These are phyloP conservation scores for Ichthyophthirius multifiliis DNA, from an alignment of 169 alveolate species.

Conservation along the genomic window DNA sequence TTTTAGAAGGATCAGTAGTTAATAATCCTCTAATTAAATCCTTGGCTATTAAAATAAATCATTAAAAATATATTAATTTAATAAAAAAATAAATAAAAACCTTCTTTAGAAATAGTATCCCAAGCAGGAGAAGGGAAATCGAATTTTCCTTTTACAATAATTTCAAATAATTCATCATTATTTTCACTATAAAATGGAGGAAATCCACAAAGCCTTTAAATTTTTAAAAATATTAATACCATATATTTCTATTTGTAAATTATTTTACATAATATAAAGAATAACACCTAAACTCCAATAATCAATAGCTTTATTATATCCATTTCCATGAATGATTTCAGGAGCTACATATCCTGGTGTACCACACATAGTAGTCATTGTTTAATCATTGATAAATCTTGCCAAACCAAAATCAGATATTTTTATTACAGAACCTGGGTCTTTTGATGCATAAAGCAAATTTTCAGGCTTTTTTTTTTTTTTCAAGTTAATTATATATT, in stretches of 20 bases:
- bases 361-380: slow-evolving; percentile 85
- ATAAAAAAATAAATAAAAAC: slow-evolving; percentile 61
- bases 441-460: slow-evolving; percentile 72
- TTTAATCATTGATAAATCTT: slow-evolving; percentile 70
- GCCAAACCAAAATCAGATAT: slow-evolving; percentile 86
- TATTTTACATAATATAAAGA: slow-evolving; percentile 62
- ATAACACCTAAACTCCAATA: slow-evolving; percentile 87
- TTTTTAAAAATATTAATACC: neutral
- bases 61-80: neutral
- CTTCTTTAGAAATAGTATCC: slow-evolving; percentile 80
- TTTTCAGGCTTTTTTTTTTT: slow-evolving; percentile 71
- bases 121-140: slow-evolving; percentile 84
- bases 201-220: slow-evolving; percentile 80
- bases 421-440: slow-evolving; percentile 73
- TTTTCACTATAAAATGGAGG: slow-evolving; percentile 87
- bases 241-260: neutral
- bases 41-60: slow-evolving; percentile 10
- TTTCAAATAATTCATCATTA: slow-evolving; percentile 69
- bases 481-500: neutral
- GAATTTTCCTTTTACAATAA: slow-evolving; percentile 58
- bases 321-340: slow-evolving; percentile 75
- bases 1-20: slow-evolving; percentile 53
- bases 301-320: slow-evolving; percentile 85
- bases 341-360: slow-evolving; percentile 89
- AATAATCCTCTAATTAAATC: slow-evolving; percentile 47